These are phyloP conservation scores for Lichenothelia convexa DNA, from an alignment of 495 filamentous ascomycete species.

Conservation along the genomic window DNA sequence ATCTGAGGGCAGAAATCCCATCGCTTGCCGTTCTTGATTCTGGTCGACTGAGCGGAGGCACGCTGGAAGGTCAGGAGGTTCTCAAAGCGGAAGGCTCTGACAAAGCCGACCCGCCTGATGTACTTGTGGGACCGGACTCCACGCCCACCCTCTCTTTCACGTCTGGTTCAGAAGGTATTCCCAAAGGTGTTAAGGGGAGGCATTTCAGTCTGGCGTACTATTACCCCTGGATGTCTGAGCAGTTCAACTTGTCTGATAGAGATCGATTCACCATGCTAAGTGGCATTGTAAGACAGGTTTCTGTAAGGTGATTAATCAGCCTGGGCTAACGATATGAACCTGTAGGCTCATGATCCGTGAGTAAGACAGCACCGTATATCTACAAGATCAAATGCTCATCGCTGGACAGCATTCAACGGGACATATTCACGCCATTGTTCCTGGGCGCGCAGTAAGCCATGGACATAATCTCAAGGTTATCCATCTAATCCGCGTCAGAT, in stretches of 20 bases:
- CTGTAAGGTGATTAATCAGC: too few species aligned
- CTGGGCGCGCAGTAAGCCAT: too few species aligned
- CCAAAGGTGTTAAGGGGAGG: constrained; percentile 75
- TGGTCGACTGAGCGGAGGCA: constrained; percentile 56
- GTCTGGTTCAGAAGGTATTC: constrained; percentile 64
- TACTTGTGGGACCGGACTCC: constrained; percentile 80
- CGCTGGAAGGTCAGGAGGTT: constrained; percentile 42
- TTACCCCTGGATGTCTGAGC: constrained; percentile 81
- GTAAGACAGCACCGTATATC: background rate
- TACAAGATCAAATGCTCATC: constrained; percentile 11
- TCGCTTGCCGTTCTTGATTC: constrained; percentile 54
- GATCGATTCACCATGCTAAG: constrained; percentile 72
- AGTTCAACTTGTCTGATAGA: constrained; percentile 52
- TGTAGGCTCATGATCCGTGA: background rate
- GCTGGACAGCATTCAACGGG: constrained; percentile 80
- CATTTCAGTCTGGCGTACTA: constrained; percentile 82
- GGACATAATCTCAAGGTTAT: too few species aligned
- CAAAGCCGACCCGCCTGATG: constrained; percentile 42
- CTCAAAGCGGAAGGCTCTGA: constrained; percentile 33
- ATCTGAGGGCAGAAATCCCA: constrained; percentile 60
- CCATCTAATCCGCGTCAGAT: too few species aligned
- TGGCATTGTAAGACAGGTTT: too few species aligned
- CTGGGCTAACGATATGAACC: too few species aligned
- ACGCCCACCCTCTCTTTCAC: constrained; percentile 74
- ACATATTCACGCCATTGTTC: constrained; percentile 90